phyloP scores from a whole-genome alignment of 352 stramenopile genomes.

The Phytopythium oedochilum region DNA sequence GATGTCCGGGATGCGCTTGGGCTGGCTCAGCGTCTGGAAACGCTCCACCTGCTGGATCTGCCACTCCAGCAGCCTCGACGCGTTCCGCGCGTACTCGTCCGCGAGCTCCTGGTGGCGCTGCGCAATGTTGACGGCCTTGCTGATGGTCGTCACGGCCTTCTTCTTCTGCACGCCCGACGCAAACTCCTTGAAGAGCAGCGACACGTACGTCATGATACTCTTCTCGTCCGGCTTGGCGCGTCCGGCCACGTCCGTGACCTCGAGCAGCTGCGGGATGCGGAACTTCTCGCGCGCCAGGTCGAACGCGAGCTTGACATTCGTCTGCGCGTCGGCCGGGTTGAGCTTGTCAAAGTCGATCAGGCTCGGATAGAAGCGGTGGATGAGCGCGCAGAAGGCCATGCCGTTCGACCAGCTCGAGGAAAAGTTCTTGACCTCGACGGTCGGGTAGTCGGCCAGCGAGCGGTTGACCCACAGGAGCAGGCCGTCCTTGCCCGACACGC shows the following conservation, averaged over 20 bases:
- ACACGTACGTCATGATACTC: constrained; percentile 91
- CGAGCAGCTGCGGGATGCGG: constrained; percentile 83
- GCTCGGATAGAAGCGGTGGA: constrained; percentile 87
- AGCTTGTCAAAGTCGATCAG: constrained; percentile 81
- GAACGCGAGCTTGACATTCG: constrained; percentile 84
- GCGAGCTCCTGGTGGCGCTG: constrained; percentile 85
- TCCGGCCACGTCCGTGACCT: constrained; percentile 82
- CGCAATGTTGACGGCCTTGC: constrained; percentile 88
- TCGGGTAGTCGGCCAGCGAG: constrained; percentile 81
- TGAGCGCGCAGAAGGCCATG: constrained; percentile 88
- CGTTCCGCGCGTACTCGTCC: constrained; percentile 65
- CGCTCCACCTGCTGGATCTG: constrained; percentile 59
- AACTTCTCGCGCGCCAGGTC: constrained; percentile 81
- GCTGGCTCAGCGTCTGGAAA: constrained; percentile 71
- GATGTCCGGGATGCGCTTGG: constrained; percentile 59
- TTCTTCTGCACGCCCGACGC: constrained; percentile 88
- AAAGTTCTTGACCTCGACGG: constrained; percentile 87
- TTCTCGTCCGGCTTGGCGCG: constrained; percentile 88
- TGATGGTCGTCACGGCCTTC: constrained; percentile 86
- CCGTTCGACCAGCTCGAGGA: constrained; percentile 83
- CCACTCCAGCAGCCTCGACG: constrained; percentile 70
- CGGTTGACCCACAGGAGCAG: constrained; percentile 89
- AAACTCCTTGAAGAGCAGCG: constrained; percentile 90
- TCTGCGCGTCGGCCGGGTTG: constrained; percentile 49
- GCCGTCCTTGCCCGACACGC: constrained; percentile 88